A percentile compares a stretch with the other conserved stretches of the same genome.
These are phyloP conservation scores for Hyphodiscus sp. DNA, from an alignment of 2,329 filamentous ascomycete species.

Conservation along the genomic window DNA sequence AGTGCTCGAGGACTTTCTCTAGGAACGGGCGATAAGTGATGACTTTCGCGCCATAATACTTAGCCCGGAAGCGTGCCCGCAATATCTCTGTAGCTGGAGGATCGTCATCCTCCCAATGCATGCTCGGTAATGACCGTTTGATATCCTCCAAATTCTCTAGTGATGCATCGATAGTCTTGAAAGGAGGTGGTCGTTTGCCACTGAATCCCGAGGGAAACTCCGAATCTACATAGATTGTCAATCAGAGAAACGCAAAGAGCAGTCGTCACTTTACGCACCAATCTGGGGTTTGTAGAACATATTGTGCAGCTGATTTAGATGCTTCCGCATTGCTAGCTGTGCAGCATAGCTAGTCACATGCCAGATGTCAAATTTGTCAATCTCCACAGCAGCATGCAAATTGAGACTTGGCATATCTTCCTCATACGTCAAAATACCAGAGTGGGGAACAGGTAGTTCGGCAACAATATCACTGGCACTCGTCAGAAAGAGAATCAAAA, in stretches of 20 bases:
- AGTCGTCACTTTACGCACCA: conserved; percentile 18
- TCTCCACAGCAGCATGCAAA: conserved; percentile 37
- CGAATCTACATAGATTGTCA: conserved; percentile 31
- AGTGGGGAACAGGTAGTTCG: conserved; percentile 63
- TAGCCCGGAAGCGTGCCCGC: conserved; percentile 75
- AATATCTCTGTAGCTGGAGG: conserved; percentile 71
- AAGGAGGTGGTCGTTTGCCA: conserved; percentile 28
- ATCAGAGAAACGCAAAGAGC: conserved; percentile 40
- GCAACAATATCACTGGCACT: conserved; percentile 73
- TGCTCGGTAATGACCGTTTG: conserved; percentile 43
- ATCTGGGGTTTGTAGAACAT: conserved; percentile 29
- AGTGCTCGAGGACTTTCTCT: conserved; percentile 43
- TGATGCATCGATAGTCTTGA: conserved; percentile 41
- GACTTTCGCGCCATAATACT: conserved; percentile 89
- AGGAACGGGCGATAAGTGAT: conserved; percentile 81
- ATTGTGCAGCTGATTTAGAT: conserved; percentile 55
- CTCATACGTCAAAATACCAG: conserved; percentile 54
- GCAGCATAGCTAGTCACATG: conserved; percentile 55
- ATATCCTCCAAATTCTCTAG: conserved; percentile 34
- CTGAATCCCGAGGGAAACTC: conserved; percentile 15
- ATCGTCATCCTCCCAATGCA: conserved; percentile 43
- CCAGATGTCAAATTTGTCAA: conserved; percentile 38
- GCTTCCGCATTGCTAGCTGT: conserved; percentile 58
- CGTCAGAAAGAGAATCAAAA: background rate
- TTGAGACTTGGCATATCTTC: conserved; percentile 63